Conservation (phyloP, 2,329 filamentous ascomycete species). For the Dactylellina parvicollis region DNA sequence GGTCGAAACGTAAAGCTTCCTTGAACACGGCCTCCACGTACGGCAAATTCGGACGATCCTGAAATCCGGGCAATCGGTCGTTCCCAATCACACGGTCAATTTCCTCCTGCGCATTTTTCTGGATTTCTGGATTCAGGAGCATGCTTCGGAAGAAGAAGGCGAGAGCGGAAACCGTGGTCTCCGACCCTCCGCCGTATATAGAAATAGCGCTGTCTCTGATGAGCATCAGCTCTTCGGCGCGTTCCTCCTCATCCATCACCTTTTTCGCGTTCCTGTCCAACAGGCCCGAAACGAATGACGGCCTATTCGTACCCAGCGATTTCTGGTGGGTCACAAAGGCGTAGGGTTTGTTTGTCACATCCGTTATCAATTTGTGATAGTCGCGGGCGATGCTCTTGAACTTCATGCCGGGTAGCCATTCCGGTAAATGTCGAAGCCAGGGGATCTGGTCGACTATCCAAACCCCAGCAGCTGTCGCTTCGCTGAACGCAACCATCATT, state of each 20-base stretch:
- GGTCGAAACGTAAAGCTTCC: constrained; percentile 69
- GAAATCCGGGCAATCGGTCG: constrained; percentile 64
- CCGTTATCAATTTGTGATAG: constrained; percentile 58
- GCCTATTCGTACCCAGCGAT: constrained; percentile 15
- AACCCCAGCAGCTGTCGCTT: constrained; percentile 62
- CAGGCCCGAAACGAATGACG: constrained; percentile 38
- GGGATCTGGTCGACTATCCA: constrained; percentile 65
- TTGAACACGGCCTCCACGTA: constrained; percentile 69
- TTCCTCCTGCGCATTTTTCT: constrained; percentile 64
- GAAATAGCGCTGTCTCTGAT: constrained; percentile 60
- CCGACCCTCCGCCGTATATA: constrained; percentile 64
- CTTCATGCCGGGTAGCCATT: constrained; percentile 64
- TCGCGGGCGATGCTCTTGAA: constrained; percentile 63
- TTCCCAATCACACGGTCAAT: constrained; percentile 66
- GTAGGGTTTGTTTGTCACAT: constrained; percentile 33
- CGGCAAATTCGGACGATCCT: constrained; percentile 66
- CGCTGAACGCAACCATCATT: constrained; percentile 62
- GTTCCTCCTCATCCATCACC: constrained; percentile 14
- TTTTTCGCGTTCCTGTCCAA: constrained; percentile 32
- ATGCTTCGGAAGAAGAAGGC: constrained; percentile 65
- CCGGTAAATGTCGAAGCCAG: constrained; percentile 62
- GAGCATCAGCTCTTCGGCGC: constrained; percentile 7
- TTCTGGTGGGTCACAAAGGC: constrained; percentile 19
- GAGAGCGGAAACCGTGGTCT: constrained; percentile 64
- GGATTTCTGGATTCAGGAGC: constrained; percentile 65